Evolutionary conservation across 148 eudicot genomes (phyloP), one percentile per base, ranked within the genome.

Genomic region (Spergularia marina): DNA sequence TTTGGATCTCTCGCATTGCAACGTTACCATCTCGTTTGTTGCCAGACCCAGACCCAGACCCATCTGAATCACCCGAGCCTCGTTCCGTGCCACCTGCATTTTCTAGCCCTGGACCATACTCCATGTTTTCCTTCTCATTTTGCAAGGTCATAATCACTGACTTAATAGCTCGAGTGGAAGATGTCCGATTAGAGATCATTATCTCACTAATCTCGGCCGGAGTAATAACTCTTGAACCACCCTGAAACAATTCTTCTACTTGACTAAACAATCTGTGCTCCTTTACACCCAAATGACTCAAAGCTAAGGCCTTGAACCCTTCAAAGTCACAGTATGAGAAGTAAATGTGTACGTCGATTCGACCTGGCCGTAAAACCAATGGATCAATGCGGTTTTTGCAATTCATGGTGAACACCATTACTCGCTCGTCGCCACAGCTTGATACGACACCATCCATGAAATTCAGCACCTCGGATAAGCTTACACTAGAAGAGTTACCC

Each of bases 371-470:
- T 41, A 89, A 72, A 71, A 89, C 76, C 70, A 81, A 44, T 11
- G 89, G 86, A 70, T 86, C 87, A 56, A 90, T 80, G 60, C 77
- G 71, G 23, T 86, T 82, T 53, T 89, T 89, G 36, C 87, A 69
- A 71, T 84, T 91, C 89, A 87, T 80, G 3, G 96, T 91, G 67
- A 91, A 89, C 1, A 91, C 89, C 96, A 91, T 84, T 12, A 91
- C 87, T 1, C 91, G 79, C 16, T 91, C 96, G 8, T 89, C 92
- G 8, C 92, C 91, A 65, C 90, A 90, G 78, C 89, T 66, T 20
- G 96, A 83, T 18, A 87, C 65, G 0, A 91, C 83, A 10, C 96
- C 96, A 65, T 91, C 96, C 92, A 91, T 91, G 83, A 86, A 87
- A 44, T 87, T 86, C 54, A 89, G 70, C 12, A 91, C 76, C 9